phyloP scores from a whole-genome alignment of 2,329 filamentous ascomycete genomes.

The Nakataea oryzae region DNA sequence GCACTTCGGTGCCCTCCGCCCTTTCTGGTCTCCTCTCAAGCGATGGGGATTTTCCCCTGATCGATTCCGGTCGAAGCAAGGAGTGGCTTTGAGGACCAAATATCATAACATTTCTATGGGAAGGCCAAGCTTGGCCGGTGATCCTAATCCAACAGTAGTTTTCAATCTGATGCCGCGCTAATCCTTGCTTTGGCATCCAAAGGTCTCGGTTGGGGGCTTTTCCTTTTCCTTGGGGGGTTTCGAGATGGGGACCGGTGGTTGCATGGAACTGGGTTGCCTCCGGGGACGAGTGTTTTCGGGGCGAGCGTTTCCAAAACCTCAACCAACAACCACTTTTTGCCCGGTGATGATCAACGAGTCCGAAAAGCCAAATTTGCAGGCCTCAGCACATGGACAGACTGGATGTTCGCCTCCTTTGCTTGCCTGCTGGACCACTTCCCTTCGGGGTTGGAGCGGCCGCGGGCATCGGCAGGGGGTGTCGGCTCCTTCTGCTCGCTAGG shows the following conservation, averaged over 20 bases:
- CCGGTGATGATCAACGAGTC: constrained; percentile 24
- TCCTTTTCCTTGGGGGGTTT: neutral
- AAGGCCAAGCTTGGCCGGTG: neutral
- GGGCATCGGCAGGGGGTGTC: neutral
- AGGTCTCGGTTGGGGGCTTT: neutral
- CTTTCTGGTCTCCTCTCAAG: neutral
- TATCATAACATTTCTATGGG: neutral
- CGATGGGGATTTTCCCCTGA: neutral
- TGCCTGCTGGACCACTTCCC: constrained; percentile 5
- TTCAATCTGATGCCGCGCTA: constrained; percentile 4
- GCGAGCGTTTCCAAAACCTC: neutral
- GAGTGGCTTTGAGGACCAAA: neutral
- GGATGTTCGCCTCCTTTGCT: neutral
- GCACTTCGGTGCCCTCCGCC: neutral
- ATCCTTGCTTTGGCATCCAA: neutral
- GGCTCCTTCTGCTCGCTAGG: constrained; percentile 15
- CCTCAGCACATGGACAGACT: constrained; percentile 5
- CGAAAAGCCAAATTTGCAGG: constrained; percentile 32
- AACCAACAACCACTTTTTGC: constrained; percentile 6
- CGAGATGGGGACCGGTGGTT: neutral
- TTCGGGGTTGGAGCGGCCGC: constrained; percentile 5
- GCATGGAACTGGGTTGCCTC: neutral
- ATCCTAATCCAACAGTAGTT: neutral
- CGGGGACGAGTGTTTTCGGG: neutral
- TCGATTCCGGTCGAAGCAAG: neutral